These are phyloP conservation scores for Apiotrichum porosum DNA, from an alignment of 1,284 basidiomycete species.

Conservation along the genomic window DNA sequence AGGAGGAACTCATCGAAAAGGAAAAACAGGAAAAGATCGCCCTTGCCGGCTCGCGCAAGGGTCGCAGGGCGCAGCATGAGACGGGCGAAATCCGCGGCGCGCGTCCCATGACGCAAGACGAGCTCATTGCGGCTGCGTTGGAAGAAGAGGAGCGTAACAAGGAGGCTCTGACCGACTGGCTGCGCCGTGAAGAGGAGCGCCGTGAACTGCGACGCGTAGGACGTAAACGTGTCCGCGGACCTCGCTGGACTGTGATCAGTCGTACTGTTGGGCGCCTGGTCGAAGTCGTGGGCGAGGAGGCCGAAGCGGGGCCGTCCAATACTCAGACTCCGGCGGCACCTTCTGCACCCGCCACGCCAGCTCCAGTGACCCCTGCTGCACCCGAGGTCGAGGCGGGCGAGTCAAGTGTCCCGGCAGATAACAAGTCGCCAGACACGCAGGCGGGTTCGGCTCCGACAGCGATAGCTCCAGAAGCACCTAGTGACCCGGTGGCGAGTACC, in stretches of 20 bases:
- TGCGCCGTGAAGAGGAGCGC: slow-evolving; percentile 52
- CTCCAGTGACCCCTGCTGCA: no score
- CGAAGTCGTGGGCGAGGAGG: slow-evolving; percentile 24
- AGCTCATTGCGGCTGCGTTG: slow-evolving; percentile 52
- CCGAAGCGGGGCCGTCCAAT: background rate
- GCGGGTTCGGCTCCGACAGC: no score
- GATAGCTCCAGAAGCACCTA: no score
- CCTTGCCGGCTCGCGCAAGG: slow-evolving; percentile 7
- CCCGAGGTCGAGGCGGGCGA: no score
- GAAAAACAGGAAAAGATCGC: slow-evolving; percentile 25
- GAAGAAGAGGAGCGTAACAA: slow-evolving; percentile 54
- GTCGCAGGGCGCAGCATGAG: slow-evolving; percentile 36
- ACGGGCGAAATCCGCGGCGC: slow-evolving; percentile 32
- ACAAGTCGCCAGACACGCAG: no score
- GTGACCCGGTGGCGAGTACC: no score
- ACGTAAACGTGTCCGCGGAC: slow-evolving; percentile 50
- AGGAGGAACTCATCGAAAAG: slow-evolving; percentile 29
- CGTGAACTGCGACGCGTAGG: slow-evolving; percentile 48
- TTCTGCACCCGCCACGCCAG: background rate
- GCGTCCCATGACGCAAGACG: slow-evolving; percentile 49
- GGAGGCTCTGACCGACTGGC: slow-evolving; percentile 50
- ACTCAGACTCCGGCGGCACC: background rate
- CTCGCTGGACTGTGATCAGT: slow-evolving; percentile 51
- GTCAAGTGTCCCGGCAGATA: no score
- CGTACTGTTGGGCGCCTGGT: slow-evolving; percentile 43